Conservation (phyloP, 1,284 basidiomycete species). For the Moesziomyces antarcticus region DNA sequence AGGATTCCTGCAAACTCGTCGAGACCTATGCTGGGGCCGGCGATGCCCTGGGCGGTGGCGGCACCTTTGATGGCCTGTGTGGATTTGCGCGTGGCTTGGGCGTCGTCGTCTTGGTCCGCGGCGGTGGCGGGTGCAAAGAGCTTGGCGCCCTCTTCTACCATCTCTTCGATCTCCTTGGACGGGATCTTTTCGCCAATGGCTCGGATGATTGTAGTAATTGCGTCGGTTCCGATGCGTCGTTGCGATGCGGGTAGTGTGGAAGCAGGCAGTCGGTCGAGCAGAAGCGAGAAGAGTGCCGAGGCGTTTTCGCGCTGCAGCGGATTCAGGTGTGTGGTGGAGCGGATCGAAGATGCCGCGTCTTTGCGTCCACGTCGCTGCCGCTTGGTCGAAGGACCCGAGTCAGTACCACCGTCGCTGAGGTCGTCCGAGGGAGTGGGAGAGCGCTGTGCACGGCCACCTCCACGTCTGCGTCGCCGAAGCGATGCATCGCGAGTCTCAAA, state of each 20-base stretch:
- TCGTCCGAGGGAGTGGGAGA: slow-evolving; percentile 6
- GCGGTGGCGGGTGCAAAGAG: slow-evolving; percentile 42
- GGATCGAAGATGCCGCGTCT: slow-evolving; percentile 5
- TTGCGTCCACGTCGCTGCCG: slow-evolving; percentile 12
- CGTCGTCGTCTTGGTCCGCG: neutral
- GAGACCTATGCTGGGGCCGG: slow-evolving; percentile 22
- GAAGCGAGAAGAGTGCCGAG: slow-evolving; percentile 15
- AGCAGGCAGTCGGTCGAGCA: slow-evolving; percentile 25
- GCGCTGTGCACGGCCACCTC: neutral
- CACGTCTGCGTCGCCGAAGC: slow-evolving; percentile 7
- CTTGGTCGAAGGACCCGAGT: slow-evolving; percentile 1
- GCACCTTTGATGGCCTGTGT: slow-evolving; percentile 28
- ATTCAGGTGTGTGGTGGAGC: slow-evolving; percentile 28
- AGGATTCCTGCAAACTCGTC: slow-evolving; percentile 45
- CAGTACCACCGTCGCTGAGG: neutral
- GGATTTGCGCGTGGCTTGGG: slow-evolving; percentile 8
- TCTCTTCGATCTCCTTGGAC: slow-evolving; percentile 45
- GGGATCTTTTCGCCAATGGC: slow-evolving; percentile 36
- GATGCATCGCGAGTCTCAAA: slow-evolving; percentile 1
- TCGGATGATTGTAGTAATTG: slow-evolving; percentile 14
- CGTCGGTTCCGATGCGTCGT: slow-evolving; percentile 16
- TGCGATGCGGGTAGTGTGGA: slow-evolving; percentile 14
- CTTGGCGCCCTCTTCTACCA: slow-evolving; percentile 40
- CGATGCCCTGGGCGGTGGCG: slow-evolving; percentile 26
- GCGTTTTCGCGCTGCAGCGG: slow-evolving; percentile 25